A percentile compares a stretch with the other conserved stretches of the same genome.
phyloP scores from a whole-genome alignment of 73 alveolate species.

The Durusdinium trenchii region DNA sequence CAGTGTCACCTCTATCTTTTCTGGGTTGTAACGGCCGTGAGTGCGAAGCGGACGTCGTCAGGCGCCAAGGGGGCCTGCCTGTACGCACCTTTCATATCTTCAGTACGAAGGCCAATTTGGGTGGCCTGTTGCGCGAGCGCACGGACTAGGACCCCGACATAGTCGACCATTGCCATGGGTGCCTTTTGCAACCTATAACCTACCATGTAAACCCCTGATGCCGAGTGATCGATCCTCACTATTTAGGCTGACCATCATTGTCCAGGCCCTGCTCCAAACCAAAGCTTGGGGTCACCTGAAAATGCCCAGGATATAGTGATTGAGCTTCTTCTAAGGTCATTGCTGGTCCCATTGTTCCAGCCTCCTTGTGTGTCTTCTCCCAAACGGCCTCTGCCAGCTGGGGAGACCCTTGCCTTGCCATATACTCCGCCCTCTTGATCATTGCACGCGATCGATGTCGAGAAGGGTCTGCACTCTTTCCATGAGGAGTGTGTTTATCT shows the following conservation, averaged over 20 bases:
- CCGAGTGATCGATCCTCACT: not conserved
- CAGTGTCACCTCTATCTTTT: not conserved
- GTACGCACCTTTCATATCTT: not conserved
- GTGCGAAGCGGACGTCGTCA: not conserved
- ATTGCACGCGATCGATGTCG: not conserved
- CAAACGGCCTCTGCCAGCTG: not conserved
- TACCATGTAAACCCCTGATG: not conserved
- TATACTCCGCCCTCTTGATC: not conserved
- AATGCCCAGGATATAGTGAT: not conserved
- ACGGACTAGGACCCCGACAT: not conserved
- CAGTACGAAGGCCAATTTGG: not conserved
- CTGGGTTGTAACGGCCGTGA: not conserved
- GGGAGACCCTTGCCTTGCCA: not conserved
- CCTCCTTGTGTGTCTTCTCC: not conserved
- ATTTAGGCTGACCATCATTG: not conserved
- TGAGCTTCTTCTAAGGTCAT: not conserved
- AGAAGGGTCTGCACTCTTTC: too few species aligned
- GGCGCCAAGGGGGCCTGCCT: not conserved
- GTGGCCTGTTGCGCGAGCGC: not conserved
- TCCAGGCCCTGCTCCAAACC: not conserved
- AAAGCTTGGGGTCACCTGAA: not conserved
- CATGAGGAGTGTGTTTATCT: too few species aligned
- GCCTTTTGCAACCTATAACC: not conserved
- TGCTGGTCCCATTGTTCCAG: not conserved
- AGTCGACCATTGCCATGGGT: not conserved